Percentiles rank a stretch among this genome's conserved stretches.
Evolutionary conservation across 1,284 basidiomycete species (phyloP).

Genomic region (Lignosus rhinocerotis): DNA sequence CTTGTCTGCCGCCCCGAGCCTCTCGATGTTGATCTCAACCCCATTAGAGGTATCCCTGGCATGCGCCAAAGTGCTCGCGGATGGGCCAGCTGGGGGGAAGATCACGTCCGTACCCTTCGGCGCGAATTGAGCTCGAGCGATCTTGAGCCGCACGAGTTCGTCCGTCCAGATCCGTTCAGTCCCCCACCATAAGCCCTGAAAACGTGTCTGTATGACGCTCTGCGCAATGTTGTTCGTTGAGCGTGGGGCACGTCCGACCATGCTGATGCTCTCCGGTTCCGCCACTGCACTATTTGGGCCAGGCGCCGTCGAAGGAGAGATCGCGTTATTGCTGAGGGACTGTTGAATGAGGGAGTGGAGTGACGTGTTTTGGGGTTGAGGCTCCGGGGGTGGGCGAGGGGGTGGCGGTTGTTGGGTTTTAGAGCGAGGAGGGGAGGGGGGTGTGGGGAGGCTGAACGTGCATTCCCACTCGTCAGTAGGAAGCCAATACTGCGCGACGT

Average conservation of each 20-base stretch:
- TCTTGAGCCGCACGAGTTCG: conserved; percentile 80
- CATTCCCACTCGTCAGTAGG: conserved; percentile 73
- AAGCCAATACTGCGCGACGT: conserved; percentile 60
- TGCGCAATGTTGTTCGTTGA: conserved; percentile 17
- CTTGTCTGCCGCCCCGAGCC: conserved; percentile 56
- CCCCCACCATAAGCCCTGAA: conserved; percentile 87
- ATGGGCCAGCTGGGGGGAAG: conserved; percentile 58
- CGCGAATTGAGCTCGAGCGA: conserved; percentile 62
- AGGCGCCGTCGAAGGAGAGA: not conserved
- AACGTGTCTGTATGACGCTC: conserved; percentile 51
- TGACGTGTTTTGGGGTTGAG: conserved; percentile 5
- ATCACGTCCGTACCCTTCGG: conserved; percentile 61
- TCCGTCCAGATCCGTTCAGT: conserved; percentile 86
- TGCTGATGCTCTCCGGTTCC: conserved; percentile 14
- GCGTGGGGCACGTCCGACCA: conserved; percentile 14
- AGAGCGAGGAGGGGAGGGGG: conserved; percentile 4
- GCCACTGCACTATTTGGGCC: not conserved
- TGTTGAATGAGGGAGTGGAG: conserved; percentile 26
- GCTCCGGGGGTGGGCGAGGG: conserved; percentile 12
- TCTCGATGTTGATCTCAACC: conserved; percentile 26
- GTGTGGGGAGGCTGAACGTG: conserved; percentile 42
- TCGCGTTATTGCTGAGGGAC: conserved; percentile 25
- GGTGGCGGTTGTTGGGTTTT: conserved; percentile 28
- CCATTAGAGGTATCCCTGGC: conserved; percentile 26
- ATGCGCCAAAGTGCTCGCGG: conserved; percentile 39